Evolutionary conservation across 306 rosid species (phyloP).

Genomic region (Quercus variabilis): DNA sequence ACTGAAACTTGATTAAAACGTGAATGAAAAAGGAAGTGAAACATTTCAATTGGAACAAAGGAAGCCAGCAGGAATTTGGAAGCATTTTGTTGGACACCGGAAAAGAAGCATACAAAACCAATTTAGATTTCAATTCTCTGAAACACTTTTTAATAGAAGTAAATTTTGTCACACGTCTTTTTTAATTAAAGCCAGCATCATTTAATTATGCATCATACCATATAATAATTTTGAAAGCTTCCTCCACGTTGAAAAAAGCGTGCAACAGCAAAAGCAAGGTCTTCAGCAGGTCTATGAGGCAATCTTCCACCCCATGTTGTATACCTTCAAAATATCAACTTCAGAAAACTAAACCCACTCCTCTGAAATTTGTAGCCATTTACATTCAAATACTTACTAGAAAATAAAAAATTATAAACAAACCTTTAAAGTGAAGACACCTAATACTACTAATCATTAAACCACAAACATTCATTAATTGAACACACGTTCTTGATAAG

Average conservation of each 20-base stretch:
- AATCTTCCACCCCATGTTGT: constrained; percentile 80
- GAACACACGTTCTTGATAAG: background rate
- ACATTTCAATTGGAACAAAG: background rate
- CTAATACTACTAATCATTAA: background rate
- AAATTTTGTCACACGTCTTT: background rate
- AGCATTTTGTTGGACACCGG: background rate
- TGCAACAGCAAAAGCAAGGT: constrained; percentile 95
- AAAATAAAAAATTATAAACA: background rate
- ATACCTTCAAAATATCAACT: constrained; percentile 57
- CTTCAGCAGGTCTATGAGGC: constrained; percentile 97
- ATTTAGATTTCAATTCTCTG: background rate
- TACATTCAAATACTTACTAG: constrained; percentile 8
- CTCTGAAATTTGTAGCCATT: background rate
- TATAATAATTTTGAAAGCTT: constrained; percentile 93
- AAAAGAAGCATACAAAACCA: background rate
- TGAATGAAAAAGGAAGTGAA: background rate
- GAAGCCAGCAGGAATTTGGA: background rate
- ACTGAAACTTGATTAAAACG: background rate
- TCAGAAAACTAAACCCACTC: constrained; percentile 16
- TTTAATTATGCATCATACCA: constrained; percentile 48
- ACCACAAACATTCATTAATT: background rate
- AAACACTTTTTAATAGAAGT: background rate
- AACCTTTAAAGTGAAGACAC: background rate
- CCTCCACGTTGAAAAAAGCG: constrained; percentile 97
- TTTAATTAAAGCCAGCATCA: constrained; percentile 9